Evolutionary conservation across 805 yeast genomes (phyloP), one percentile per base, ranked within the genome.

Genomic region (Saccharomycopsis lassenensis): DNA sequence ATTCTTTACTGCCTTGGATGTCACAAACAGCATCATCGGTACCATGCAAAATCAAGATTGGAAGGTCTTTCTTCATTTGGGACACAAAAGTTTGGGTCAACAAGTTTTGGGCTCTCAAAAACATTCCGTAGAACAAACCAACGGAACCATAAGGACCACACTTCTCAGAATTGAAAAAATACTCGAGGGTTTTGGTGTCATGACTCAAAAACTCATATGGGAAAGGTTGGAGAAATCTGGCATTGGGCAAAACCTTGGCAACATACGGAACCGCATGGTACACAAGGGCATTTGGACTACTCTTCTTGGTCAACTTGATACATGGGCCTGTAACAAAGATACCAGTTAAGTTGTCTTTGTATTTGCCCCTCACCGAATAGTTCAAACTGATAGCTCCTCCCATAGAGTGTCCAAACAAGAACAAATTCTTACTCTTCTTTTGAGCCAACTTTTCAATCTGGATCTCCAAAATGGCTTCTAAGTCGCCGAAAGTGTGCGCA

Each of bases 381-480:
- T 75, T 77, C 39, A 81, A 57, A 0, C 59, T 61, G 34, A 81
- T 72, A 0, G 79, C 87, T 15, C 89, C 89, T 34, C 94, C 94
- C 87, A 82, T 79, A 7, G 86, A 79, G 46, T 76, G 84, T 1
- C 89, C 86, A 49, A 69, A 59, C 31, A 82, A 49, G 46, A 61
- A 66, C 22, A 79, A 46, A 43, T 68, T 68, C 32, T 60, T 62
- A 2, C 39, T 29, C 24, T 51, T 52, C 4, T 52, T 54, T 12
- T 41, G 40, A 7, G 40, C 47, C 46, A 22, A 52, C 51, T 19
- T 43, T 33, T 16, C 48, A 26, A 45, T 42, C 52, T 48, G 21
- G 31, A 50, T 50, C 38, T 68, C 58, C 36, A 77, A 54, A 52
- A 81, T 68, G 48, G 61, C 68, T 37, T 77, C 74, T 46, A 81